Evolutionary conservation across 257 asterid genomes (phyloP), one percentile per base, ranked within the genome.

Genomic region (Gentiana dahurica): DNA sequence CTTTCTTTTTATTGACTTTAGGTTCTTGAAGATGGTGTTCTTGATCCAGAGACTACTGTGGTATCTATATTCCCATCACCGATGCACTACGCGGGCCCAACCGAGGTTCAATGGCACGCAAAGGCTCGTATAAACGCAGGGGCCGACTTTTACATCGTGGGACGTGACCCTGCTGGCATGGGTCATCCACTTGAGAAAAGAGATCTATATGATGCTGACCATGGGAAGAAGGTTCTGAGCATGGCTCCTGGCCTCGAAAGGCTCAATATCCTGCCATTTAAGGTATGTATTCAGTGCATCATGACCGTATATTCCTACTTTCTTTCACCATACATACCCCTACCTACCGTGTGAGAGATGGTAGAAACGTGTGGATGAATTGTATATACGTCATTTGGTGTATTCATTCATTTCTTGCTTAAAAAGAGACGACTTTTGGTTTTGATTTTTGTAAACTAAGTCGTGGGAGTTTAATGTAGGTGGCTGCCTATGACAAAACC

Each of bases 101-200:
- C 94, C 58, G 96, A 87, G 75, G 96, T 87, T 44, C 96, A 87
- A 63, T 87, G 96, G 96, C 96, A 87, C 58, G 94, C 96, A 51
- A 84, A 87, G 78, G 96, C 96, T 7, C 69, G 96, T 51, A 76
- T 87, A 50, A 87, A 87, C 53, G 94, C 92, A 0, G 96, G 96
- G 50, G 94, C 94, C 33, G 80, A 87, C 71, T 87, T 84, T 76
- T 87, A 87, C 66, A 87, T 87, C 34, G 96, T 87, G 6, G 94
- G 96, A 6, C 94, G 96, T 36, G 96, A 87, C 63, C 94, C 92
- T 44, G 94, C 96, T 36, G 95, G 95, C 15, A 87, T 84, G 91
- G 85, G 85, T 36, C 96, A 87, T 65, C 94, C 96, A 5, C 80
- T 81, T 8, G 92, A 84, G 73, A 81, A 82, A 63, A 75, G 96